These are phyloP conservation scores for Ophiosphaerella narmari DNA, from an alignment of 2,329 filamentous ascomycete species.

Conservation along the genomic window DNA sequence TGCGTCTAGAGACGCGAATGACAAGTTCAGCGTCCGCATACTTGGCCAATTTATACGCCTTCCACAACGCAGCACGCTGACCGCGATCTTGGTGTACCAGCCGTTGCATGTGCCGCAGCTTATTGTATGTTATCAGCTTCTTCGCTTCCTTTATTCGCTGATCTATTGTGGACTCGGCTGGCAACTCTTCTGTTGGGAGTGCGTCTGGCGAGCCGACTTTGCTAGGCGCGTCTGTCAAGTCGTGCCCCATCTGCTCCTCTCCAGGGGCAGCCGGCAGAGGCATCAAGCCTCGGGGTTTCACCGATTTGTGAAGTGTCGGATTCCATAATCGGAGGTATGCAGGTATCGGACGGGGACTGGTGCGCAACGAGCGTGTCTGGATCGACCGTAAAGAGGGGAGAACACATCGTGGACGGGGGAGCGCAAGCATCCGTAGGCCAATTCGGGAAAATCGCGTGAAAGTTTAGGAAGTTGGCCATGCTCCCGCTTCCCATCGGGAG, in stretches of 20 bases:
- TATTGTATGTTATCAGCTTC: conserved; percentile 5
- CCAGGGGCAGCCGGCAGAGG: too few relatives aligned
- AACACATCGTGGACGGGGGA: conserved; percentile 25
- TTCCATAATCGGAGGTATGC: conserved; percentile 32
- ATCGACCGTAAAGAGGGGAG: conserved; percentile 18
- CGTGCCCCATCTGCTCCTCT: not conserved
- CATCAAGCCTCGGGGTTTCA: too few relatives aligned
- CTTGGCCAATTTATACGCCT: conserved; percentile 34
- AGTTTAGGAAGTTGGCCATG: not conserved
- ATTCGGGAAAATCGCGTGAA: not conserved
- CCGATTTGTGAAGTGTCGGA: conserved; percentile 23
- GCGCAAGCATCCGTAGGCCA: conserved; percentile 31
- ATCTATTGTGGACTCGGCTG: not conserved
- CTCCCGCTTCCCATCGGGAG: not conserved
- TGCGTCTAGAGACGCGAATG: conserved; percentile 24
- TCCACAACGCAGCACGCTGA: conserved; percentile 31
- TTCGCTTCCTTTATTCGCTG: not conserved
- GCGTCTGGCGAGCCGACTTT: too few relatives aligned
- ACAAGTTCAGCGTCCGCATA: conserved; percentile 18
- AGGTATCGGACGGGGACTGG: conserved; percentile 27
- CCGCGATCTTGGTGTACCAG: conserved; percentile 2
- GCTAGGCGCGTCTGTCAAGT: too few relatives aligned
- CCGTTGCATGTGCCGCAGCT: conserved; percentile 20
- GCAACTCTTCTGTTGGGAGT: too few relatives aligned
- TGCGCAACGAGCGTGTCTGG: conserved; percentile 28